Percentiles rank a stretch among this genome's conserved stretches.
Conservation (phyloP, 306 rosid species). For the Trifolium fragiferum region DNA sequence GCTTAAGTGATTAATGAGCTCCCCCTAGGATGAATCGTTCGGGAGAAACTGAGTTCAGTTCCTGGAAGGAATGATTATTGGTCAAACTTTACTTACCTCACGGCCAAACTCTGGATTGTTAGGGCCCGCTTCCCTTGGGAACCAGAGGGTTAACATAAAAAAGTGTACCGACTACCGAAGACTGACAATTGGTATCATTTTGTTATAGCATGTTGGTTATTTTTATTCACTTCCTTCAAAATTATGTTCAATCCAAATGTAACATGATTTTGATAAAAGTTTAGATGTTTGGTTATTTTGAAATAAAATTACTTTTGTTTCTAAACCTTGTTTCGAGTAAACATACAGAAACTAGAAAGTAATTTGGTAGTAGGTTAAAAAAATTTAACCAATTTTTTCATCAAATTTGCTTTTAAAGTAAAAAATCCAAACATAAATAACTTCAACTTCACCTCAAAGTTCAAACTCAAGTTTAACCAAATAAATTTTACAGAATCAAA, state of each 20-base stretch:
- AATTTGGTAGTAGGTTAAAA: not conserved
- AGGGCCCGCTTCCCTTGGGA: too few relatives aligned
- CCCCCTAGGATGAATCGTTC: too few relatives aligned
- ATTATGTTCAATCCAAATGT: not conserved
- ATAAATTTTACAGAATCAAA: not conserved
- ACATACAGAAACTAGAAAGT: too few relatives aligned
- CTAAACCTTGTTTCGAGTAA: not conserved
- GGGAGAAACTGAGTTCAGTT: too few relatives aligned
- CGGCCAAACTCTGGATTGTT: too few relatives aligned
- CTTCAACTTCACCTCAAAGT: not conserved
- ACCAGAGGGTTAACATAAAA: too few relatives aligned
- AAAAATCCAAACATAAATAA: not conserved
- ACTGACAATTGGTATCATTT: slow-evolving; percentile 6
- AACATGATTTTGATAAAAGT: not conserved
- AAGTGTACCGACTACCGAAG: not conserved
- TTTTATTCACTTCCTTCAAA: not conserved
- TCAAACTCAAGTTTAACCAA: slow-evolving; percentile 2
- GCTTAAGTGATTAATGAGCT: too few relatives aligned
- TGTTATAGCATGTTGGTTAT: not conserved
- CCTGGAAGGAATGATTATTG: too few relatives aligned
- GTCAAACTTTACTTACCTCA: too few relatives aligned
- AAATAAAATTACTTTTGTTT: not conserved
- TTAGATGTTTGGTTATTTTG: slow-evolving; percentile 6
- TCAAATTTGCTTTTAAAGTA: not conserved
- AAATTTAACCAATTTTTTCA: not conserved